Evolutionary conservation across 495 filamentous ascomycete genomes (phyloP).

Genomic region (Penicillium daleae): DNA sequence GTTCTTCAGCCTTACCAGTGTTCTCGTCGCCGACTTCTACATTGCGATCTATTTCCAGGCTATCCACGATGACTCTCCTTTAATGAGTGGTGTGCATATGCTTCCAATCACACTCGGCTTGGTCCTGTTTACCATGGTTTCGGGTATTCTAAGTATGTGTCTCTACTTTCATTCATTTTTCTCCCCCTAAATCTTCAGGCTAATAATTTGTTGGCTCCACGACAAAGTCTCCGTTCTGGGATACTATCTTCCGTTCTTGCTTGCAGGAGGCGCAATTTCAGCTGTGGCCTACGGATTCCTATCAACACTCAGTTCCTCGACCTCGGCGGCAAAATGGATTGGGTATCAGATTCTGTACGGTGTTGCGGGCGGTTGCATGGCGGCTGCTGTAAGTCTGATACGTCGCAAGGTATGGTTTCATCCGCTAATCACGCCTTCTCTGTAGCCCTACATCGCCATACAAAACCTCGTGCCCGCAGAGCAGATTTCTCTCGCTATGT

Average conservation of each 20-base stretch:
- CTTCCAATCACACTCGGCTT: conserved; percentile 62
- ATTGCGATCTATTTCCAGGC: conserved; percentile 81
- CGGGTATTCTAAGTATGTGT: conserved; percentile 45
- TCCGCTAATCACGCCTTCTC: neutral
- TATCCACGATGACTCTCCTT: conserved; percentile 62
- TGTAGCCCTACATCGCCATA: conserved; percentile 57
- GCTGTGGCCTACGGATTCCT: conserved; percentile 68
- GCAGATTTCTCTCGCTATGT: conserved; percentile 63
- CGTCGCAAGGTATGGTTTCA: neutral
- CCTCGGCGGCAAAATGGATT: conserved; percentile 59
- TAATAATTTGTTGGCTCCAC: neutral
- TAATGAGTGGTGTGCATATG: conserved; percentile 67
- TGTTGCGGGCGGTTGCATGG: conserved; percentile 40
- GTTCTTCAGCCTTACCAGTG: conserved; percentile 46
- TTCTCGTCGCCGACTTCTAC: conserved; percentile 56
- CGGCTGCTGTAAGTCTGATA: conserved; percentile 36
- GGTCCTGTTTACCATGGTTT: conserved; percentile 54
- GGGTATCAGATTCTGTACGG: conserved; percentile 70
- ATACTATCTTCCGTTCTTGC: conserved; percentile 69
- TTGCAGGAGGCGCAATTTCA: conserved; percentile 52
- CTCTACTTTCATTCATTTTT: neutral
- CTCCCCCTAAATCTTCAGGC: neutral
- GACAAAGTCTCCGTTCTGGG: conserved; percentile 55
- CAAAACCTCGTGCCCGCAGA: conserved; percentile 61
- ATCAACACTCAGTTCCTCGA: conserved; percentile 56